Conservation (phyloP, 2,329 filamentous ascomycete genomes). For the Ceratocystis eucalypticola region DNA sequence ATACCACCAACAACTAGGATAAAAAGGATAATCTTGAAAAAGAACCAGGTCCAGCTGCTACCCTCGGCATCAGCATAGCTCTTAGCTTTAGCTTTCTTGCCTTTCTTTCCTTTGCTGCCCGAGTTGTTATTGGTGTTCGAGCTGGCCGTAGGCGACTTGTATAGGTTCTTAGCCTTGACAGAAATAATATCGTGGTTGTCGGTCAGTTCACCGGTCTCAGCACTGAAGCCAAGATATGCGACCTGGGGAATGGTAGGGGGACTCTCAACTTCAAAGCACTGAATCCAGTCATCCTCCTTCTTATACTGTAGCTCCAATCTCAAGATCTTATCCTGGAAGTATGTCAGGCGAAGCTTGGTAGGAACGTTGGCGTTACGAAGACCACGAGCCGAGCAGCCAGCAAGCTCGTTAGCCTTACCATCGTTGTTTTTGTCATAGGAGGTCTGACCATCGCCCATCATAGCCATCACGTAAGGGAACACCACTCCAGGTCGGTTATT, state of each 20-base stretch:
- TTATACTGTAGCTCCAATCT: constrained; percentile 92
- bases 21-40: constrained; percentile 75
- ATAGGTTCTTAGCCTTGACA: constrained; percentile 76
- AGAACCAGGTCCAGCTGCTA: constrained; percentile 46
- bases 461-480: constrained; percentile 97
- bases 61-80: constrained; percentile 24
- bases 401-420: constrained; percentile 83
- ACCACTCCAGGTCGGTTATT: constrained; percentile 92
- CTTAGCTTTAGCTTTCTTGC: constrained; percentile 25
- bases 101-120: constrained; percentile 28
- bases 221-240: constrained; percentile 62
- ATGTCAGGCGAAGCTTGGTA: constrained; percentile 78
- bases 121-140: constrained; percentile 27
- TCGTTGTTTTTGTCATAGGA: constrained; percentile 87
- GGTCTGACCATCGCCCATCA: constrained; percentile 85
- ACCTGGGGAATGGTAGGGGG: constrained; percentile 66
- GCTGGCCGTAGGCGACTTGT: constrained; percentile 41
- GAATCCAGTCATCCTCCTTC: constrained; percentile 70
- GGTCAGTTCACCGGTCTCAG: constrained; percentile 88
- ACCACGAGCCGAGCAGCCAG: constrained; percentile 87
- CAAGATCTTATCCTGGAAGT: constrained; percentile 91
- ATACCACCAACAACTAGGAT: constrained; percentile 53
- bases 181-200: constrained; percentile 97
- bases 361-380: constrained; percentile 67
- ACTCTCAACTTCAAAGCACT: constrained; percentile 67